Conservation (phyloP, 1,139 yeast genomes). For the Hemisphaericaspora subhashii region DNA sequence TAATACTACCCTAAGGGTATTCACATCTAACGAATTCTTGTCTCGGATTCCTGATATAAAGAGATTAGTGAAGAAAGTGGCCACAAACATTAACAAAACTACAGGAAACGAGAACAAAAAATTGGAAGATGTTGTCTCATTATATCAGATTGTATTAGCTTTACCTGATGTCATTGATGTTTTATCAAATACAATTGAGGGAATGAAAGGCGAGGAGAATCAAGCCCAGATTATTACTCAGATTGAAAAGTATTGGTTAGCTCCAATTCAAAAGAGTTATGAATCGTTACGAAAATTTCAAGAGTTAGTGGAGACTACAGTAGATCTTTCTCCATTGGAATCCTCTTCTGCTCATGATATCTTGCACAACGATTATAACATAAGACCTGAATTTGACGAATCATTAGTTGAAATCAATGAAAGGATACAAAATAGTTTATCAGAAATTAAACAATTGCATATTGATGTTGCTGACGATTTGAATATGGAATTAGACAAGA, state of each 20-base stretch:
- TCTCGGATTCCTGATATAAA: conserved; percentile 80
- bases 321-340: conserved; percentile 80
- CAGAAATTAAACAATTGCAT: conserved; percentile 61
- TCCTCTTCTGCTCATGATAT: conserved; percentile 41
- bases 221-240: conserved; percentile 38
- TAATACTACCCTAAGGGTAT: conserved; percentile 65
- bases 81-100: conserved; percentile 38
- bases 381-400: conserved; percentile 88
- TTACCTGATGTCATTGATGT: conserved; percentile 67
- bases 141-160: conserved; percentile 73
- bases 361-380: conserved; percentile 64
- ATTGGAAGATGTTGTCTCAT: conserved; percentile 86
- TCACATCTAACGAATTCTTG: conserved; percentile 66
- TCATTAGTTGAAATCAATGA: conserved; percentile 61
- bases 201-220: conserved; percentile 38
- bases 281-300: conserved; percentile 64
- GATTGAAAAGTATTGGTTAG: conserved; percentile 48
- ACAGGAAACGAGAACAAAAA: conserved; percentile 42
- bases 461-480: conserved; percentile 69
- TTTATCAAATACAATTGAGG: conserved; percentile 4
- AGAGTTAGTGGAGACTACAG: conserved; percentile 88
- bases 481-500: conserved; percentile 79
- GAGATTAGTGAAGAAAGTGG: conserved; percentile 65
- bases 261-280: conserved; percentile 51
- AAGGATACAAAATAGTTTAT: conserved; percentile 54